Conservation (phyloP, 352 stramenopile species). For the Phytopythium sindhum region DNA sequence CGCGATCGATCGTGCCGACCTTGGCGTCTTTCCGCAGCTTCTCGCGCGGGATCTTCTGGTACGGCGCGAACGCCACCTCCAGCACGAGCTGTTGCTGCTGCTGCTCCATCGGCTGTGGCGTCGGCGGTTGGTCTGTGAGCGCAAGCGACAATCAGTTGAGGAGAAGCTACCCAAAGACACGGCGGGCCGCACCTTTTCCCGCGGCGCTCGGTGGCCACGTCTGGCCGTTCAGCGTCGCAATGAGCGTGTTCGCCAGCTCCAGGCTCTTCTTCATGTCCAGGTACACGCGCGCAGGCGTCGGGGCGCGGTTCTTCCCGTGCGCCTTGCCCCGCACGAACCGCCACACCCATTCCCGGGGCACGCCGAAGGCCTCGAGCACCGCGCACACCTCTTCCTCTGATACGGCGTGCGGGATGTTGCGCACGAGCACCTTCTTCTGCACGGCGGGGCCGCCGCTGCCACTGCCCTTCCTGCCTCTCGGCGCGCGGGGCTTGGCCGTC, state of each 20-base stretch:
- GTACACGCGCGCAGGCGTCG: conserved; percentile 55
- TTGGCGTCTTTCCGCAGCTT: conserved; percentile 82
- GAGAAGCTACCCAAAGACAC: not conserved
- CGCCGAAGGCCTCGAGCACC: conserved; percentile 37
- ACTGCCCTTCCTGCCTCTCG: conserved; percentile 16
- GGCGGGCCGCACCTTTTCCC: not conserved
- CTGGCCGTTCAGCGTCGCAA: conserved; percentile 52
- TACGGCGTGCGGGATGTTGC: conserved; percentile 54
- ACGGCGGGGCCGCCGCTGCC: conserved; percentile 20
- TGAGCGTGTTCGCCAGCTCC: conserved; percentile 43
- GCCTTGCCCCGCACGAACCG: conserved; percentile 58
- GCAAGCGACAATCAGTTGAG: not conserved
- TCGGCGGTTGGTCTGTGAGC: not conserved
- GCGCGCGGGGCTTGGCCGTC: conserved; percentile 22
- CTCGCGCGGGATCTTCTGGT: conserved; percentile 77
- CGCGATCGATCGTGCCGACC: conserved; percentile 62
- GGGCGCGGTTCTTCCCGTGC: conserved; percentile 49
- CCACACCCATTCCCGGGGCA: conserved; percentile 42
- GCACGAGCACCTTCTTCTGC: conserved; percentile 65
- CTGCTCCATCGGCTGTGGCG: not conserved
- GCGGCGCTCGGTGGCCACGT: conserved; percentile 19
- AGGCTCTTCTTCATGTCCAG: conserved; percentile 70
- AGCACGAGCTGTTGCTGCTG: conserved; percentile 16
- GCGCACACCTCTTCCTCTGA: conserved; percentile 32
- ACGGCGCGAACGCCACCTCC: conserved; percentile 71